Evolutionary conservation across 2,329 filamentous ascomycete species (phyloP), one percentile per base, ranked within the genome.

Genomic region (Fusarium neocosmosporiellum): DNA sequence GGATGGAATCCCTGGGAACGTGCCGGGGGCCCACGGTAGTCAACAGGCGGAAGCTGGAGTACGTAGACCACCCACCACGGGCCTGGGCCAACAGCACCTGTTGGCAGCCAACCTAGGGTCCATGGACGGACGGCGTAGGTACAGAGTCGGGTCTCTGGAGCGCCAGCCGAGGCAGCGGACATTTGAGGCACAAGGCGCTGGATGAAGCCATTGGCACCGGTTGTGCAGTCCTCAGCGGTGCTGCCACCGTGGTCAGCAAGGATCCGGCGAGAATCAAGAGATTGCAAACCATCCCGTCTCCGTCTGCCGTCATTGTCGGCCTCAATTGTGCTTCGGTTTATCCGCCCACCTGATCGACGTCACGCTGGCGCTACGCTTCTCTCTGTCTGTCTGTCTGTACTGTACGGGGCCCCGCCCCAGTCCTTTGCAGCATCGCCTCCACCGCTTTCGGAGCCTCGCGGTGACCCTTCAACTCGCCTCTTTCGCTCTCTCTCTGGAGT

Each of bases 401-500:
- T 46, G 39, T 37, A 63, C 50, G 55, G 59, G 54, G 55, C 34
- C 37, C 65, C 65, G 53, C 65, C 59, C 55, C 50, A 22, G 33
- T 27, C 54, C 29, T 27, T 43, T 43, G 50, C 54, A 54, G 50
- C 41, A 39, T 69, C 62, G 60, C 74, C 75, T 71, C 74, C 66
- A 77, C 76, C 76, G 76, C 74, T 78, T 77, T 78, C 76, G 76
- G 76, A 78, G 76, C 76, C 76, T 78, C 75, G 75, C 64, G 66
- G 69, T 58, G 57, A 64, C 60, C 36, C 20, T 59, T 54, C 43
- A 27, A 65, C 55, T 60, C 55, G 57, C 54, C 58, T 67, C 46
- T 64, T 27, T 27, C 22, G 34, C 22, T 20, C 14, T 37, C 20
- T 36, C 43, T 54, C 39, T 57, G n/a, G 33, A 60, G 24, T 59